Evolutionary conservation across 257 asterid genomes (phyloP).

Genomic region (Solanum infundibuliforme): DNA sequence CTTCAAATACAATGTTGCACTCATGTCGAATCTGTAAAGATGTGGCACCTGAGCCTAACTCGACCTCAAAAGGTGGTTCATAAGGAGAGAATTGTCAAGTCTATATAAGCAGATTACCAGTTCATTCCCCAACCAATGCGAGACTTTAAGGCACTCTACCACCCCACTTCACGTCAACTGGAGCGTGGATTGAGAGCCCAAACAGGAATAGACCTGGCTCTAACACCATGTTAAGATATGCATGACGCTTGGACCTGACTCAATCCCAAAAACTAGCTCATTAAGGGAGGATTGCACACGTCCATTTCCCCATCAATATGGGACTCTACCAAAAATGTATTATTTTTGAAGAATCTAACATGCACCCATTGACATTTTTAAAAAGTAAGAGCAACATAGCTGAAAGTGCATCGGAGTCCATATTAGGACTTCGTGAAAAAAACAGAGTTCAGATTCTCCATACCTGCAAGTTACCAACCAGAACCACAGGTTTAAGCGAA

Average conservation of each 20-base stretch:
- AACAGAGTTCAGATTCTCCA: background rate
- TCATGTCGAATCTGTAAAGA: background rate
- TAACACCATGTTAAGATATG: background rate
- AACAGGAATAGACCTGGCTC: background rate
- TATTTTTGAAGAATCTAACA: background rate
- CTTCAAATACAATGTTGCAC: background rate
- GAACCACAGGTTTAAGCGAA: slow-evolving; percentile 22
- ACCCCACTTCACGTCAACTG: background rate
- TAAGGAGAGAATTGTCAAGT: no score
- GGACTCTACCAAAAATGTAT: background rate
- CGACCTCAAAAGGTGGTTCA: no score
- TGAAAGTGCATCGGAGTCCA: background rate
- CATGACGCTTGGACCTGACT: background rate
- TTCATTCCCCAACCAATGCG: background rate
- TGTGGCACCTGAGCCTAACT: background rate
- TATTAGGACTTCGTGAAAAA: background rate
- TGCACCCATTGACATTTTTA: background rate
- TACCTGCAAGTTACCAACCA: slow-evolving; percentile 18
- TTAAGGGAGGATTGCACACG: background rate
- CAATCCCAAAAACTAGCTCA: background rate
- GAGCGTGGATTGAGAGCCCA: background rate
- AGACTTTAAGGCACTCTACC: background rate
- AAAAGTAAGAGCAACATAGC: background rate
- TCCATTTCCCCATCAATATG: background rate
- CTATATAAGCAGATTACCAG: no score